Evolutionary conservation across 2,329 filamentous ascomycete genomes (phyloP).

Genomic region (Sarocladiaceae sp.): DNA sequence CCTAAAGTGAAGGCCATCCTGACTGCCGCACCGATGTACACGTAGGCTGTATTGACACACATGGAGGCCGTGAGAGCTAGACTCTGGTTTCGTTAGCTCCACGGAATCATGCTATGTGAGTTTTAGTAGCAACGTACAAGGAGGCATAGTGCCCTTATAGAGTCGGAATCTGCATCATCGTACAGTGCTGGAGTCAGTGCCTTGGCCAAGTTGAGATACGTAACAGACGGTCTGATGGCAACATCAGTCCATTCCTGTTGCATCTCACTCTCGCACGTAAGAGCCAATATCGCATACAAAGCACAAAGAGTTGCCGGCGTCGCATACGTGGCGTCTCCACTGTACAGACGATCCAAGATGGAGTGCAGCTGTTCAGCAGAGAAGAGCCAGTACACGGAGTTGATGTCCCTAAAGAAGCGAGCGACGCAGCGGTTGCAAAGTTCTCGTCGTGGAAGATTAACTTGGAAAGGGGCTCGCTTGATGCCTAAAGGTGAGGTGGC

Average conservation of each 20-base stretch:
- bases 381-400: slow-evolving; percentile 8
- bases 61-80: slow-evolving; percentile 7
- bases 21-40: slow-evolving; percentile 5
- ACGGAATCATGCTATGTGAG: neutral
- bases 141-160: slow-evolving; percentile 1
- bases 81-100: neutral
- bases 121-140: neutral
- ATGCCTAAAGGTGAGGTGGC: neutral
- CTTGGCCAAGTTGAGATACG: slow-evolving; percentile 6
- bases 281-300: neutral
- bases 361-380: slow-evolving; percentile 1
- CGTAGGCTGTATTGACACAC: slow-evolving; percentile 5
- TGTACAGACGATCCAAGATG: slow-evolving; percentile 1
- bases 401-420: slow-evolving; percentile 6
- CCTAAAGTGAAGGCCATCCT: slow-evolving; percentile 5
- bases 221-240: neutral
- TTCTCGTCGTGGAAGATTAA: neutral
- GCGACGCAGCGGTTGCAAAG: slow-evolving; percentile 2
- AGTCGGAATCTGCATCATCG: neutral
- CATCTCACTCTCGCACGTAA: slow-evolving; percentile 8
- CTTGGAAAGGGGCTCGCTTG: neutral
- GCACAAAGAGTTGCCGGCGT: neutral
- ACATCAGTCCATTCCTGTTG: slow-evolving; percentile 2
- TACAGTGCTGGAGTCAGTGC: slow-evolving; percentile 1
- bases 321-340: neutral